These are phyloP conservation scores for Lactarius tabidus DNA, from an alignment of 768 basidiomycete species.

Conservation along the genomic window DNA sequence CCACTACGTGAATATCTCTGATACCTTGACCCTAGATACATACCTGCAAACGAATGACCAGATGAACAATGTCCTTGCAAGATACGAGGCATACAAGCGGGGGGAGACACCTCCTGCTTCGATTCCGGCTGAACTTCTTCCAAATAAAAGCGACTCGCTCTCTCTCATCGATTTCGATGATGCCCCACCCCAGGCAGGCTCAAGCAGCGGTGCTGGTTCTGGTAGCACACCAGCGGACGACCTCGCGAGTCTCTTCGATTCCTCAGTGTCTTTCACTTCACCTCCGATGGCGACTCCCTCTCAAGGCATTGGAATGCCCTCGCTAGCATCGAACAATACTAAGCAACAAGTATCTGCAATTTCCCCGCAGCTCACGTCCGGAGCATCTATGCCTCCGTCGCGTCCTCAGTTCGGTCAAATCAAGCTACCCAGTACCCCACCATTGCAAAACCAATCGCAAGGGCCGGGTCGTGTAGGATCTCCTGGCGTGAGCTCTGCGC, in stretches of 20 bases:
- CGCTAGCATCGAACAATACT: background rate
- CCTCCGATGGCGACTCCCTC: constrained; percentile 1
- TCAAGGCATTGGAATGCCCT: constrained; percentile 5
- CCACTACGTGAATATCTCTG: constrained; percentile 10
- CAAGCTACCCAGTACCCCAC: constrained; percentile 25
- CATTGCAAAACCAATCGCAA: constrained; percentile 18
- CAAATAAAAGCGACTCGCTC: constrained; percentile 31
- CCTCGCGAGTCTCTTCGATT: constrained; percentile 57
- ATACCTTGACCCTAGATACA: constrained; percentile 55
- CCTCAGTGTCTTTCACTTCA: constrained; percentile 20
- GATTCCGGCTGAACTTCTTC: constrained; percentile 56
- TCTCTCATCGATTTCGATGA: constrained; percentile 84
- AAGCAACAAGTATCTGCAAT: constrained; percentile 7
- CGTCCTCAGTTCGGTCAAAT: constrained; percentile 24
- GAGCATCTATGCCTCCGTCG: background rate
- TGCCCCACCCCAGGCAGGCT: constrained; percentile 25
- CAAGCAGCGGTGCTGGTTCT: constrained; percentile 27
- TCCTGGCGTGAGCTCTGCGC: background rate
- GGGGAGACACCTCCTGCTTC: constrained; percentile 76
- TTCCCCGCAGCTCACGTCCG: constrained; percentile 13
- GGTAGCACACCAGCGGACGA: constrained; percentile 44
- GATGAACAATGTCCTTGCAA: constrained; percentile 85
- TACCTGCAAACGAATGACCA: constrained; percentile 97
- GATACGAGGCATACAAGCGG: constrained; percentile 90
- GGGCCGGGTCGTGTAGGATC: constrained; percentile 15